Conservation (phyloP, 2,329 filamentous ascomycete species). For the Colletotrichum filicis region DNA sequence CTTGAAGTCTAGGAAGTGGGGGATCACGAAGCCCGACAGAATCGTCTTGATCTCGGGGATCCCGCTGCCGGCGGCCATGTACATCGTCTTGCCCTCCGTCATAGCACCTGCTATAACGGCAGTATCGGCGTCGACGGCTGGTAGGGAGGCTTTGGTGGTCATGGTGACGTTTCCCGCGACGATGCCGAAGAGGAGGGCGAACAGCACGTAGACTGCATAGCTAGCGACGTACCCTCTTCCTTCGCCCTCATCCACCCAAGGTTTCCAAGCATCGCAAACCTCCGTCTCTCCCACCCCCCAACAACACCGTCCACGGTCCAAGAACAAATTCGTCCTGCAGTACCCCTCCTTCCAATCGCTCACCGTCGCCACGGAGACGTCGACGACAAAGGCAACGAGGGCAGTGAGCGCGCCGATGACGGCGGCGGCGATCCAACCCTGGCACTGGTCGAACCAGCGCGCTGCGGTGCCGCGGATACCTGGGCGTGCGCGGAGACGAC, state of each 20-base stretch:
- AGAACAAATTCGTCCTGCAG: constrained; percentile 56
- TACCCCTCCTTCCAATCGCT: constrained; percentile 69
- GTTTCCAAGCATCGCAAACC: constrained; percentile 51
- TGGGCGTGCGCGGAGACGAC: not conserved
- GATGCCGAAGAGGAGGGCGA: constrained; percentile 40
- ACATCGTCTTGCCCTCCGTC: constrained; percentile 60
- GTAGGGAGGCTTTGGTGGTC: constrained; percentile 56
- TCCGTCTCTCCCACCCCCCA: constrained; percentile 21
- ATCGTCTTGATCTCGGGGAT: constrained; percentile 73
- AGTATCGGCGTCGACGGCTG: constrained; percentile 46
- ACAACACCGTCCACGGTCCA: constrained; percentile 63
- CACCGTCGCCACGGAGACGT: constrained; percentile 63
- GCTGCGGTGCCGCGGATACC: constrained; percentile 49
- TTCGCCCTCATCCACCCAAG: constrained; percentile 48
- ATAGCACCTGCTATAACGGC: not conserved
- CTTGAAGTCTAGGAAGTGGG: constrained; percentile 64
- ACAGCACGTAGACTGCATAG: constrained; percentile 41
- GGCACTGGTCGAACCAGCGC: constrained; percentile 56
- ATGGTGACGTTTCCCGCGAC: constrained; percentile 41
- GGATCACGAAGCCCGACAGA: constrained; percentile 69
- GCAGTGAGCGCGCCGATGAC: constrained; percentile 66
- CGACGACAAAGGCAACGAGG: constrained; percentile 64
- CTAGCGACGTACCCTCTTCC: constrained; percentile 32
- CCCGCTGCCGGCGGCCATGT: constrained; percentile 68
- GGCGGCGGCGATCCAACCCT: constrained; percentile 66